phyloP scores from a whole-genome alignment of 352 stramenopile genomes.

The Pythium plurisporium region DNA sequence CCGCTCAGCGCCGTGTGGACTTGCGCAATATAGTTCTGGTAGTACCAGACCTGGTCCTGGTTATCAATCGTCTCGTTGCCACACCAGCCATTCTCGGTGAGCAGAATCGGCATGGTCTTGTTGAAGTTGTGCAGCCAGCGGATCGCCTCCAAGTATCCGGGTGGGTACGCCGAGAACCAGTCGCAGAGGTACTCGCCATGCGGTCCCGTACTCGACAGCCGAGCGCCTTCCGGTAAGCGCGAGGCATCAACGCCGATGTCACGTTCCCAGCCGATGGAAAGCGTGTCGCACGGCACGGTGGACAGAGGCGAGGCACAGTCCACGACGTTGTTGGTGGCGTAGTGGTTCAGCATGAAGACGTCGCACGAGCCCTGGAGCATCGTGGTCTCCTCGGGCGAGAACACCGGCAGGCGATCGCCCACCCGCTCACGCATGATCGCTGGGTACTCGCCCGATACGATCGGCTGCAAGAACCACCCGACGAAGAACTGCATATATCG shows the following conservation, averaged over 20 bases:
- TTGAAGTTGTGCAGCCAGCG: constrained; percentile 48
- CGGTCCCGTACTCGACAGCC: constrained; percentile 33
- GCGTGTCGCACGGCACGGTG: constrained; percentile 28
- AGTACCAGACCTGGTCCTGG: constrained; percentile 63
- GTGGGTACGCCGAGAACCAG: constrained; percentile 47
- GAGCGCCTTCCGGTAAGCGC: constrained; percentile 53
- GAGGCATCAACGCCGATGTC: constrained; percentile 53
- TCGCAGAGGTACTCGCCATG: too few relatives aligned
- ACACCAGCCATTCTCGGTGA: constrained; percentile 72
- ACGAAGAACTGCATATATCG: constrained; percentile 86
- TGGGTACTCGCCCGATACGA: constrained; percentile 91
- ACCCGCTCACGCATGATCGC: constrained; percentile 81
- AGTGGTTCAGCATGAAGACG: constrained; percentile 95
- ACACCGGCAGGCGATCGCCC: constrained; percentile 76
- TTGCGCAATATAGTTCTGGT: constrained; percentile 46
- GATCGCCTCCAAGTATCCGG: constrained; percentile 49
- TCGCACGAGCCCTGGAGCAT: constrained; percentile 86
- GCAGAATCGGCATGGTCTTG: constrained; percentile 34
- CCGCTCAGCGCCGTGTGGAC: constrained; percentile 53
- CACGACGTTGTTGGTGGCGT: constrained; percentile 56
- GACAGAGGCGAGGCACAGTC: constrained; percentile 37
- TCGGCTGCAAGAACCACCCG: constrained; percentile 89
- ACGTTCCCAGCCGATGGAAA: constrained; percentile 29
- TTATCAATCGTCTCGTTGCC: constrained; percentile 57
- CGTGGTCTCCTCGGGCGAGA: constrained; percentile 71